These are phyloP conservation scores for Irpex sp. DNA, from an alignment of 1,284 basidiomycete species.

Conservation along the genomic window DNA sequence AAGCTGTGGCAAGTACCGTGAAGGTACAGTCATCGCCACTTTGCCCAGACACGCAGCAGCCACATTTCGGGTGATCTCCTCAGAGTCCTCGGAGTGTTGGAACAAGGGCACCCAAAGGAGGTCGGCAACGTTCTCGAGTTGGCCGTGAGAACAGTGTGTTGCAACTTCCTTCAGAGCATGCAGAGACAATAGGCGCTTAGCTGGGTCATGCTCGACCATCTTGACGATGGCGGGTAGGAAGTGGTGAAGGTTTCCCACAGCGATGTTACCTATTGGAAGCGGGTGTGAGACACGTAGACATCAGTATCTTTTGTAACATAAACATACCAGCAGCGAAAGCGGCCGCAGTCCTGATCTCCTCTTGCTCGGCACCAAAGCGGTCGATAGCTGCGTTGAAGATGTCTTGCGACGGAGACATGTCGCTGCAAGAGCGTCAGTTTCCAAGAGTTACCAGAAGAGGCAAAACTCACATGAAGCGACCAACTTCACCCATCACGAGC, in stretches of 20 bases:
- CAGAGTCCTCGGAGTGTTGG: conserved; percentile 78
- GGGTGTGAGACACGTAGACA: neutral
- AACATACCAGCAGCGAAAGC: conserved; percentile 84
- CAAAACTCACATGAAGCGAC: conserved; percentile 71
- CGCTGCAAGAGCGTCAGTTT: conserved; percentile 41
- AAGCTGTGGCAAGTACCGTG: conserved; percentile 87
- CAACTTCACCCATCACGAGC: conserved; percentile 86
- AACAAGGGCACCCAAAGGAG: conserved; percentile 90
- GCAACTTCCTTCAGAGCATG: conserved; percentile 97
- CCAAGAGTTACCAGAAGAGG: conserved; percentile 6
- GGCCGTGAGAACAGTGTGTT: conserved; percentile 80
- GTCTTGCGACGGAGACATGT: conserved; percentile 76
- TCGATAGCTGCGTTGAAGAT: conserved; percentile 74
- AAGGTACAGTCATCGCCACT: conserved; percentile 87
- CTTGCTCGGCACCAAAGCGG: conserved; percentile 73
- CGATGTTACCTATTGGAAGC: conserved; percentile 74
- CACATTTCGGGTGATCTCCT: conserved; percentile 91
- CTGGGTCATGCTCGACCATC: conserved; percentile 74
- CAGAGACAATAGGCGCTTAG: conserved; percentile 79
- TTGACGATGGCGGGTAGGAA: conserved; percentile 87
- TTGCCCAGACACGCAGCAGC: conserved; percentile 97
- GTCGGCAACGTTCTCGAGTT: conserved; percentile 84
- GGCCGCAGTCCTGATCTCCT: conserved; percentile 84
- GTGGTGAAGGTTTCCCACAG: conserved; percentile 83
- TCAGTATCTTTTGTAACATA: neutral